Base-by-base conservation (phyloP, 2,329 filamentous ascomycete genomes). In the Sodiomyces alkalinus region DNA sequence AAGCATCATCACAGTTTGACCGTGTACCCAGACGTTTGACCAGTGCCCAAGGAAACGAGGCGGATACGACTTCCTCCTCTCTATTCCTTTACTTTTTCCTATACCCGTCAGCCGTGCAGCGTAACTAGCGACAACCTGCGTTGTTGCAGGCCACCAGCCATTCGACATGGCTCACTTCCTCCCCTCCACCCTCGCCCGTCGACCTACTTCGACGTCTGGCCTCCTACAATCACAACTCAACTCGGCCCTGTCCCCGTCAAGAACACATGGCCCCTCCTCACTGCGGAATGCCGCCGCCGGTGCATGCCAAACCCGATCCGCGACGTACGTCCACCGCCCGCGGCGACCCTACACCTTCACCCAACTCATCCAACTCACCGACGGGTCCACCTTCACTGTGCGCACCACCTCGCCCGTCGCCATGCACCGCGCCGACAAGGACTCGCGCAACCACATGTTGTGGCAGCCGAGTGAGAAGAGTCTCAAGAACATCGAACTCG, bases 321-420 rank as follows among this genome's bases (percentile, higher is more conserved):
- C 90, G 29, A 85, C 80, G 15, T 79, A 93, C 38, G 71, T 96
- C 48, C 69, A 68, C 36, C 82, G 90, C 11, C 85, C 85, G n/a
- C 80, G 85, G 47, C 74, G 86, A 5, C 87, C 90, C 22, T 96
- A 94, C 65, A 82, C 78, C 41, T 96, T 94, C 64, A 94, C 87
- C n/a, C 90, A 98, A 58, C 70, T 98, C 35, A 66, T 98, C 41
- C 86, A 85, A 30, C 77, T 96, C 39, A 82, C 79, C 22, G 90
- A 98, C 61, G 90, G 90, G 42, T 80, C 73, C 45, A 80, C 86
- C 34, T 96, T 73, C 56, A 74, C 78, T 27, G 66, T 75, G 46
- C 80, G 80, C 48, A 86, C 81, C 15, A 83, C 80, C 8, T 81
- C 72, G 8, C 81, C 82, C 1, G 41, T 55, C 19, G 63, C 68